A percentile compares a stretch with the other conserved stretches of the same genome.
Conservation (phyloP, 805 yeast genomes). For the Pichia cabralensis region DNA sequence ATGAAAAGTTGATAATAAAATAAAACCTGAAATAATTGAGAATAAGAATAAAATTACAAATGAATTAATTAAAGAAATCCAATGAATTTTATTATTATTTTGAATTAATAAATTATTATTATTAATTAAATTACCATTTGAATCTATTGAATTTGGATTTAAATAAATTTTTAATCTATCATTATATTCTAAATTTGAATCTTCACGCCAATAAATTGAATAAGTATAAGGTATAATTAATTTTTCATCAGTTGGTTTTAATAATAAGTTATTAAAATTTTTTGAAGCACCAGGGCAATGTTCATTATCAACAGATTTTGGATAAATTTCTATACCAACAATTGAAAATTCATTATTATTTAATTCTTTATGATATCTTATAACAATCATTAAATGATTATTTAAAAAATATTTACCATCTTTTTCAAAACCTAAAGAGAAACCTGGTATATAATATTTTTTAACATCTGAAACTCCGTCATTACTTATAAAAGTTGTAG, state of each 20-base stretch:
- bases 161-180: constrained; percentile 64
- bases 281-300: constrained; percentile 70
- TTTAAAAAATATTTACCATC: constrained; percentile 54
- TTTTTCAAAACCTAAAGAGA: constrained; percentile 67
- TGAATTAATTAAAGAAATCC: constrained; percentile 70
- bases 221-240: constrained; percentile 65
- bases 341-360: constrained; percentile 43
- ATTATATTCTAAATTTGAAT: constrained; percentile 49
- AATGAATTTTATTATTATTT: constrained; percentile 39
- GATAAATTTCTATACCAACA: constrained; percentile 87
- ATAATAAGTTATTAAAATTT: constrained; percentile 45
- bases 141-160: constrained; percentile 24
- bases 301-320: constrained; percentile 59
- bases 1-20: constrained; percentile 46
- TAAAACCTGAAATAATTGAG: constrained; percentile 54
- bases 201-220: constrained; percentile 85
- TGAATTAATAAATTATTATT: constrained; percentile 31
- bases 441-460: constrained; percentile 77
- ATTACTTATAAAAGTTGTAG: constrained; percentile 66
- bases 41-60: constrained; percentile 52
- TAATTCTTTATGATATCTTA: constrained; percentile 53
- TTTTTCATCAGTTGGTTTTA: constrained; percentile 34
- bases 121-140: constrained; percentile 2
- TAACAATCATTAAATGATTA: constrained; percentile 74
- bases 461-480: constrained; percentile 33